These are phyloP conservation scores for Enterocytospora artemiae DNA, from an alignment of 371 early-diverging fungal genomes.

Conservation along the genomic window DNA sequence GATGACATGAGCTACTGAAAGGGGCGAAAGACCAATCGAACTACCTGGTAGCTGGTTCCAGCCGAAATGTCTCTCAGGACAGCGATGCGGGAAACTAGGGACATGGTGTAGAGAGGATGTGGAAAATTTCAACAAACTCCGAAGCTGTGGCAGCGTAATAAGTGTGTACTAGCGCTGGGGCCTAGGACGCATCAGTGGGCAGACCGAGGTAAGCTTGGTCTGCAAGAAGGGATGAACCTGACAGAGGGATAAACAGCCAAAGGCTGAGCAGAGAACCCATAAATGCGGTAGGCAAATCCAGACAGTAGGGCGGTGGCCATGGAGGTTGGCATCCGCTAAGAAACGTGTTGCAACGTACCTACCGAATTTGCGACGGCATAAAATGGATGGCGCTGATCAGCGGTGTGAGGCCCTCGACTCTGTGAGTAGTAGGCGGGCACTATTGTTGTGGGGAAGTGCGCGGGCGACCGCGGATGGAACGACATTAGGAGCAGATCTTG, in stretches of 20 bases:
- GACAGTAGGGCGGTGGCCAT: conserved; percentile 48
- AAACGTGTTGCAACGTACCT: conserved; percentile 47
- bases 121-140: conserved; percentile 13
- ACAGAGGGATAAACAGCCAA: conserved; percentile 8
- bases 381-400: conserved; percentile 35
- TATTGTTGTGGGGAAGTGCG: conserved; percentile 8
- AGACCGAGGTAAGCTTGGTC: conserved; percentile 25
- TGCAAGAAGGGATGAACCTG: conserved; percentile 32
- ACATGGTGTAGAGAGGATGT: conserved; percentile 10
- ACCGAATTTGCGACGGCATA: conserved; percentile 22
- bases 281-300: conserved; percentile 13
- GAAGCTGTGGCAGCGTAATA: neutral
- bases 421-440: conserved; percentile 15
- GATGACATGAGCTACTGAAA: conserved; percentile 27
- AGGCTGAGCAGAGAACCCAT: neutral
- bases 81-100: conserved; percentile 13
- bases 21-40: conserved; percentile 46
- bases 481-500: conserved; percentile 25
- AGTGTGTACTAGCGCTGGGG: neutral
- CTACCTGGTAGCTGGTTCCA: conserved; percentile 44
- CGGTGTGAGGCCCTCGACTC: conserved; percentile 2
- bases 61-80: conserved; percentile 45
- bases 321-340: conserved; percentile 45
- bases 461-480: conserved; percentile 17
- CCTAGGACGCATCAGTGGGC: conserved; percentile 24